Evolutionary conservation across 306 rosid genomes (phyloP).

Genomic region (Leucaena leucocephala): DNA sequence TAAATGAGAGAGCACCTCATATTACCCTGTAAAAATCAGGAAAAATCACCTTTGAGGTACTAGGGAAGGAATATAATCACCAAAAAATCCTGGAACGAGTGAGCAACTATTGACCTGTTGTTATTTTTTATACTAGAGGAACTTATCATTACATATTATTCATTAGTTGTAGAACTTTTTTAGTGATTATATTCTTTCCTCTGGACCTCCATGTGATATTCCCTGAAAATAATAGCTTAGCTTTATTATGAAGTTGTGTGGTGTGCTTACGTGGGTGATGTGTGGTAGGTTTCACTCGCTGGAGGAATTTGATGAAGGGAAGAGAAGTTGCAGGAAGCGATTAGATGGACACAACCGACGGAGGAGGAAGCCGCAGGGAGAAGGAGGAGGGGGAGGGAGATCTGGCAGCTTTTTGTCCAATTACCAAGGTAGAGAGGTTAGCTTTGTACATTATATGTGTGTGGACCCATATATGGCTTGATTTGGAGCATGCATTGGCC

Average conservation of each 20-base stretch:
- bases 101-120: too few species aligned
- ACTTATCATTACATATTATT: too few species aligned
- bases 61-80: too few species aligned
- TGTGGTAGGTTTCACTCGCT: conserved; percentile 71
- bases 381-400: conserved; percentile 44
- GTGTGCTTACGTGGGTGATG: not conserved
- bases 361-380: conserved; percentile 72
- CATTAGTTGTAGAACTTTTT: too few species aligned
- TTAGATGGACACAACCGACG: conserved; percentile 81
- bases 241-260: not conserved
- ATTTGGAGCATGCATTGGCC: conserved; percentile 51
- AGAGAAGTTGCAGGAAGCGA: conserved; percentile 83
- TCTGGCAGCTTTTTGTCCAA: conserved; percentile 52
- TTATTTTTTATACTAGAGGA: too few species aligned
- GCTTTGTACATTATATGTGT: conserved; percentile 33
- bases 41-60: too few species aligned
- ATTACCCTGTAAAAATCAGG: not conserved
- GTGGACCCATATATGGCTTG: conserved; percentile 45
- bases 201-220: too few species aligned
- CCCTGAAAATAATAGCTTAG: too few species aligned
- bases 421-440: conserved; percentile 63
- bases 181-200: too few species aligned
- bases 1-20: not conserved
- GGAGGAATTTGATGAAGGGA: conserved; percentile 77
- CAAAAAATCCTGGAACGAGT: too few species aligned